Evolutionary conservation across 345 rosid species (phyloP).

Genomic region (Populus simonii): DNA sequence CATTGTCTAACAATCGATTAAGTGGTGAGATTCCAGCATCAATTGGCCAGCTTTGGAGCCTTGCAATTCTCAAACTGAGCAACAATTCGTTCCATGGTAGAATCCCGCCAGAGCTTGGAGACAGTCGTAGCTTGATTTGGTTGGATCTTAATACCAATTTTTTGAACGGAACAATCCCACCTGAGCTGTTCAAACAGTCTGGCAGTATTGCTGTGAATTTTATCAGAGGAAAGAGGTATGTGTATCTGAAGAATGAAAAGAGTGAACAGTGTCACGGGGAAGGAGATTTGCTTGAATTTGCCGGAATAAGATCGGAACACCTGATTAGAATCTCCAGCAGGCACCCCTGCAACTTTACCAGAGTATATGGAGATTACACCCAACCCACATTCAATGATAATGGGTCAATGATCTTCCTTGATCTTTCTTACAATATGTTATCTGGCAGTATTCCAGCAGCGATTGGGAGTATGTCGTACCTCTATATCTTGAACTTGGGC

Average conservation of each 20-base stretch:
- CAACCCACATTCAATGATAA: slow-evolving; percentile 80
- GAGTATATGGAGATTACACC: slow-evolving; percentile 65
- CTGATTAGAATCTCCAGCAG: slow-evolving; percentile 58
- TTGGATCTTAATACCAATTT: slow-evolving; percentile 78
- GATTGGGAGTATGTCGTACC: slow-evolving; percentile 72
- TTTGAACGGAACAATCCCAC: slow-evolving; percentile 72
- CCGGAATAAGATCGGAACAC: slow-evolving; percentile 64
- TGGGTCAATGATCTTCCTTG: slow-evolving; percentile 92
- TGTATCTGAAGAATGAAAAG: slow-evolving; percentile 75
- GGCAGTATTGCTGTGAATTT: slow-evolving; percentile 76
- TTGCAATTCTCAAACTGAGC: slow-evolving; percentile 89
- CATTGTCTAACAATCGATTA: slow-evolving; percentile 74
- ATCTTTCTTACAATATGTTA: slow-evolving; percentile 70
- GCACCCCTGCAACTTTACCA: slow-evolving; percentile 79
- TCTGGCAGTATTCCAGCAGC: slow-evolving; percentile 76
- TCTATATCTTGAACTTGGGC: slow-evolving; percentile 75
- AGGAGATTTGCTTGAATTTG: slow-evolving; percentile 85
- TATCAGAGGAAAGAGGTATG: slow-evolving; percentile 72
- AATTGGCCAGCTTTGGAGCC: slow-evolving; percentile 66
- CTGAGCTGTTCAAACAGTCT: slow-evolving; percentile 75
- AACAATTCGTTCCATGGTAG: slow-evolving; percentile 75
- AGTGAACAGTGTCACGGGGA: slow-evolving; percentile 84
- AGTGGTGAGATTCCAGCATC: slow-evolving; percentile 75
- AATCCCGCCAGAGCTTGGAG: slow-evolving; percentile 89
- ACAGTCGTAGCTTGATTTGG: slow-evolving; percentile 87